Evolutionary conservation across 331 rosid species (phyloP).

Genomic region (Acacia pycnantha): DNA sequence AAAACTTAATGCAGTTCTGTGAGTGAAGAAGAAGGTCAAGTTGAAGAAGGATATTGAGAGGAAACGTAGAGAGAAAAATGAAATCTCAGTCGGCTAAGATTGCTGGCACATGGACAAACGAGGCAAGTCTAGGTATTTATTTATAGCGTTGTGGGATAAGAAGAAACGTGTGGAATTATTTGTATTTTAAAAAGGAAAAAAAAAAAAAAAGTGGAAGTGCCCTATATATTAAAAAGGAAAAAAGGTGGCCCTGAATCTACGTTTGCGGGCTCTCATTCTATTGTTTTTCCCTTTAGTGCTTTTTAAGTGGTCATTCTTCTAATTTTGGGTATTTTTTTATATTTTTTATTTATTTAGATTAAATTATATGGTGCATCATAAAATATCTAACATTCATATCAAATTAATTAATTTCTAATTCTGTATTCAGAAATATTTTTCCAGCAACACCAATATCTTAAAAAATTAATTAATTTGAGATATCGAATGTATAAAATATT

Average conservation of each 20-base stretch:
- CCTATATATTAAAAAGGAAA: background rate
- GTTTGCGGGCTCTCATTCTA: conserved; percentile 7
- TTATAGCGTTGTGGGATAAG: background rate
- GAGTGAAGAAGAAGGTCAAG: conserved; percentile 28
- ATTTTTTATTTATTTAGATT: too few species aligned
- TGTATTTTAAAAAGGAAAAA: too few species aligned
- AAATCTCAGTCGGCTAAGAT: background rate
- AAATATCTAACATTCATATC: too few species aligned
- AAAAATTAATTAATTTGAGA: too few species aligned
- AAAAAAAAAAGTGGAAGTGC: background rate
- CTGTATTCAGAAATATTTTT: too few species aligned
- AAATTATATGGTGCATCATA: too few species aligned
- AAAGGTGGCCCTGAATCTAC: background rate
- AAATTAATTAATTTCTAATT: too few species aligned
- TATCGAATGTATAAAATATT: too few species aligned
- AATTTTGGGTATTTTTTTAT: too few species aligned
- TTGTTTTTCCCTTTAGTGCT: too few species aligned
- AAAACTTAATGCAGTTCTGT: conserved; percentile 1
- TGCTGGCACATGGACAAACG: conserved; percentile 21
- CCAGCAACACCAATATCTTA: too few species aligned
- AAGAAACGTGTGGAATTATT: conserved; percentile 4
- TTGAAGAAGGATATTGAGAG: conserved; percentile 47
- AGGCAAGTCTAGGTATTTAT: background rate
- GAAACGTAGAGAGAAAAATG: background rate
- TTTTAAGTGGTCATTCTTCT: too few species aligned